Evolutionary conservation across 768 basidiomycete genomes (phyloP).

Genomic region (Leccinum rimulosum): DNA sequence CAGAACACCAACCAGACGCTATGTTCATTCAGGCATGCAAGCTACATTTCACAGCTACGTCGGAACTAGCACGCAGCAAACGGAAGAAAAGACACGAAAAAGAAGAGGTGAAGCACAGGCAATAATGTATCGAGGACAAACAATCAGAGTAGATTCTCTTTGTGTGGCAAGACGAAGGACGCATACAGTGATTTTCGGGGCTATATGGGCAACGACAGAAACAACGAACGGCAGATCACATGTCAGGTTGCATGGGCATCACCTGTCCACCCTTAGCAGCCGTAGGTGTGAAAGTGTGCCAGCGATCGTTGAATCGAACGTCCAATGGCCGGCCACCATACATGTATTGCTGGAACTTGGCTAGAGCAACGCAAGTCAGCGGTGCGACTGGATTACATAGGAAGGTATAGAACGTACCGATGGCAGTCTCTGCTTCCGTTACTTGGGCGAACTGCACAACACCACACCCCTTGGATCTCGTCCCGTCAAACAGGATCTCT

Average conservation of each 20-base stretch:
- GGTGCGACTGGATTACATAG: not conserved
- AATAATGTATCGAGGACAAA: not conserved
- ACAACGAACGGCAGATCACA: conserved; percentile 11
- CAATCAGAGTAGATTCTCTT: not conserved
- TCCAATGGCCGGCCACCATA: conserved; percentile 89
- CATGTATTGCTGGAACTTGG: conserved; percentile 95
- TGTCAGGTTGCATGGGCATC: conserved; percentile 62
- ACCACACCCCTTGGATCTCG: conserved; percentile 90
- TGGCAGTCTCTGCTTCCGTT: conserved; percentile 90
- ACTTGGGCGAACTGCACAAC: conserved; percentile 93
- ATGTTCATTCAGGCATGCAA: conserved; percentile 3
- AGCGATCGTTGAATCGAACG: conserved; percentile 92
- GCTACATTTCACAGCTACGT: not conserved
- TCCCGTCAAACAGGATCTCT: conserved; percentile 91
- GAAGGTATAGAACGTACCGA: conserved; percentile 47
- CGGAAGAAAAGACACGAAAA: not conserved
- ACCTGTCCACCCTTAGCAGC: conserved; percentile 86
- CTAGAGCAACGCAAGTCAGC: conserved; percentile 32
- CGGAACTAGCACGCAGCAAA: not conserved
- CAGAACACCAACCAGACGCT: not conserved
- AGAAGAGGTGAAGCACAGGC: not conserved
- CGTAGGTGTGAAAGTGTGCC: conserved; percentile 89
- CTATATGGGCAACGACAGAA: not conserved
- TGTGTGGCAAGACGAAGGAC: not conserved
- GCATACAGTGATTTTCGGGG: conserved; percentile 1